Percentiles rank a stretch among this genome's conserved stretches.
Conservation (phyloP, 306 rosid genomes). For the Gastrolobium bilobum region DNA sequence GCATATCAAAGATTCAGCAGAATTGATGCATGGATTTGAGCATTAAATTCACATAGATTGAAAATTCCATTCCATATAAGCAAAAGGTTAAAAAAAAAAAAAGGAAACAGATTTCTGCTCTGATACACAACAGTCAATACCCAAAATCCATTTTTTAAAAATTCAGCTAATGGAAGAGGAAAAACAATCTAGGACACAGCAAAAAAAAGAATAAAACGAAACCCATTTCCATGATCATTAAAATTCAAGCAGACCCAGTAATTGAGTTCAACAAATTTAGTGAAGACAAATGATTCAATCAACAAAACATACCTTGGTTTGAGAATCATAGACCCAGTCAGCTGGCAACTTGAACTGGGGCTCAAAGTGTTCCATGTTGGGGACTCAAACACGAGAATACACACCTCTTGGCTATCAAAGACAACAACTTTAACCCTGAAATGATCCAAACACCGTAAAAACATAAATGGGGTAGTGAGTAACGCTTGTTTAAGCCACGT, state of each 20-base stretch:
- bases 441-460: background rate
- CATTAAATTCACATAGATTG: background rate
- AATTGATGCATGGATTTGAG: background rate
- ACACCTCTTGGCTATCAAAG: background rate
- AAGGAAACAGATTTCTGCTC: background rate
- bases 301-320: background rate
- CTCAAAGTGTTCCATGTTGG: background rate
- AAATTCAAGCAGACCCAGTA: background rate
- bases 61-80: background rate
- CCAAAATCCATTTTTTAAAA: background rate
- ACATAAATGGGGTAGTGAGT: background rate
- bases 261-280: background rate
- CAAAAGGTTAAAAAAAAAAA: background rate
- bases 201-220: background rate
- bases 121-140: background rate
- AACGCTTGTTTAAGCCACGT: conserved; percentile 23
- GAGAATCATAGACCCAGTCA: background rate
- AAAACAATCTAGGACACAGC: background rate
- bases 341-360: background rate
- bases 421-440: background rate
- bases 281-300: background rate
- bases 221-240: background rate
- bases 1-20: background rate
- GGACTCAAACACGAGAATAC: background rate
- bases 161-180: background rate